Evolutionary conservation across 768 basidiomycete species (phyloP), one percentile per base, ranked within the genome.

Genomic region (Mycena floridula): DNA sequence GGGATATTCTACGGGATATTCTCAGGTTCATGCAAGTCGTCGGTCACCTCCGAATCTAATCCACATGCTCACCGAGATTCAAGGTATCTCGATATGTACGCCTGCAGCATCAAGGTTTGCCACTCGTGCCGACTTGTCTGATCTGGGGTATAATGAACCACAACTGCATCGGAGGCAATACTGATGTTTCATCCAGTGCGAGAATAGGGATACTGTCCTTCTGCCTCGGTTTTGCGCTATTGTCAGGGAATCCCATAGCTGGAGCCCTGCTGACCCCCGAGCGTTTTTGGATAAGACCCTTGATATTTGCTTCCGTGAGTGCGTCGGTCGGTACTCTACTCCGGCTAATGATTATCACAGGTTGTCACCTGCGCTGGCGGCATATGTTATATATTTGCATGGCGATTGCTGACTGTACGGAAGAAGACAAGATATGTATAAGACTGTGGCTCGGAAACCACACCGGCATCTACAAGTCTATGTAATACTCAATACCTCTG

Each of bases 1-100:
- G 71, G 59, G 7, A 55, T 76, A 18, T 62, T 72, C 41, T 79
- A 77, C 52, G 77, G 77, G 0, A 76, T 77, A 57, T 76, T 76
- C 56, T 74, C 74, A 30, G 77, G 77, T 27, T 73, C 70, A 56
- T 66, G 74, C 77, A 49, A 46, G 69, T 63, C 40, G 1, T 40
- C 43, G 20, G 27, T 25, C 28, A 22, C 21, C 13, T 32, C 20
- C 25, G 36, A 16, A 16, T 20, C 6, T 49, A 21, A 30, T 25
- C 25, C 37, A 42, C 43, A 32, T 42, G 43, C 16, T 32, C 36
- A 20, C 28, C 8, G 37, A 25, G 28, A 22, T 32, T 23, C 20
- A 40, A 74, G 73, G 65, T 43, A 58, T 73, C 22, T 70, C 68
- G 30, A 50, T 72, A 42, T 55, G 59, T 47, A 64, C 67, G 18